Conservation (phyloP, 2,329 filamentous ascomycete genomes). For the Pseudogymnoascus sp. region DNA sequence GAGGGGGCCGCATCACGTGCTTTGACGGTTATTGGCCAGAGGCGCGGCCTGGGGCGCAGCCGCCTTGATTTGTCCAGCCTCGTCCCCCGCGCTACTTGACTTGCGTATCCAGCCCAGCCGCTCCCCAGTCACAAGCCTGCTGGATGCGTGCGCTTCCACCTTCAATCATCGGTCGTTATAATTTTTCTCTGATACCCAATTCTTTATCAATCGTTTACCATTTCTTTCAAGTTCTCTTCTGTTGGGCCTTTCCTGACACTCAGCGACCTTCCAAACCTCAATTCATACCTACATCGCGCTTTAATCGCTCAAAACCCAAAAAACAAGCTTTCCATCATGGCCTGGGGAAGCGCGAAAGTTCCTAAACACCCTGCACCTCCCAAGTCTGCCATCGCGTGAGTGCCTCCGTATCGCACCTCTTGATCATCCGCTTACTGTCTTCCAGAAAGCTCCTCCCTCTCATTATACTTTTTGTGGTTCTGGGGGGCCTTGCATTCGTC, state of each 20-base stretch:
- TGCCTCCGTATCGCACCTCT: not conserved
- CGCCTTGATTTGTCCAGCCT: slow-evolving; percentile 9
- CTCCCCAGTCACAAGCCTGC: not conserved
- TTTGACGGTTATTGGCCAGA: not conserved
- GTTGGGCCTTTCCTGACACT: not conserved
- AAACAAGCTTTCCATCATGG: slow-evolving; percentile 25
- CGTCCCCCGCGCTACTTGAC: slow-evolving; percentile 3
- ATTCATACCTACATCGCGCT: slow-evolving; percentile 1
- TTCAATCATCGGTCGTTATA: not conserved
- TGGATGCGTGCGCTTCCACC: not conserved
- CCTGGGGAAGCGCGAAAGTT: slow-evolving; percentile 26
- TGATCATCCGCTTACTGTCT: not conserved
- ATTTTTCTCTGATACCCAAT: slow-evolving; percentile 8
- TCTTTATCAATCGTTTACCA: not conserved
- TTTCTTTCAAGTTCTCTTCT: not conserved
- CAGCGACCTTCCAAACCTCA: not conserved
- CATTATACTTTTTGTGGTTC: slow-evolving; percentile 52
- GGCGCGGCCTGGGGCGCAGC: not conserved
- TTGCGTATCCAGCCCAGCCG: not conserved
- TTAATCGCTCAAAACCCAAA: slow-evolving; percentile 1
- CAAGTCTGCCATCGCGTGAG: slow-evolving; percentile 28
- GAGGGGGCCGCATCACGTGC: not conserved
- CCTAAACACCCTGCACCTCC: slow-evolving; percentile 26
- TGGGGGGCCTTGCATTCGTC: slow-evolving; percentile 55
- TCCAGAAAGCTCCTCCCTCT: slow-evolving; percentile 56